phyloP scores from a whole-genome alignment of 2,329 filamentous ascomycete species.

The Ceratocystis cacaofunesta region DNA sequence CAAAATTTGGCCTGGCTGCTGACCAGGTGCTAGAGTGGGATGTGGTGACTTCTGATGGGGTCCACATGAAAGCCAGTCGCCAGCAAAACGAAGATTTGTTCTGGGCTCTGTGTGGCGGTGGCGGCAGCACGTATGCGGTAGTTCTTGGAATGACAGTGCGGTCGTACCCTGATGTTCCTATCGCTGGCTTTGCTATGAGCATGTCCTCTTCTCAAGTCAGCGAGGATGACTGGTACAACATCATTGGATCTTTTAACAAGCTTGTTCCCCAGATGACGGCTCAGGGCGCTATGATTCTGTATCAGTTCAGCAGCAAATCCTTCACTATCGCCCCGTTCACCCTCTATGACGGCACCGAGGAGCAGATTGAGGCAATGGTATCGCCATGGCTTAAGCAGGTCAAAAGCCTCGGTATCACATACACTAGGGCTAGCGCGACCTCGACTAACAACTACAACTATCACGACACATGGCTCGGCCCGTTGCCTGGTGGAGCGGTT shows the following conservation, averaged over 20 bases:
- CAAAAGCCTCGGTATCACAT: constrained; percentile 24
- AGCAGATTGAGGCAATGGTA: constrained; percentile 32
- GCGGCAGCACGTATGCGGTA: constrained; percentile 43
- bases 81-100: constrained; percentile 40
- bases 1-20: constrained; percentile 41
- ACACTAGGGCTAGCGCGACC: constrained; percentile 28
- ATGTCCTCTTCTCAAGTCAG: constrained; percentile 25
- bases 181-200: constrained; percentile 31
- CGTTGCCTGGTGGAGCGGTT: constrained; percentile 25
- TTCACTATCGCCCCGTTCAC: constrained; percentile 35
- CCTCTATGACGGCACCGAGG: constrained; percentile 31
- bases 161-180: constrained; percentile 30
- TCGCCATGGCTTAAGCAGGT: constrained; percentile 31
- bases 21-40: constrained; percentile 44
- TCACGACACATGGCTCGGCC: constrained; percentile 21
- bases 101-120: constrained; percentile 48
- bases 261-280: constrained; percentile 34
- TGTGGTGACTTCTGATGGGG: constrained; percentile 38
- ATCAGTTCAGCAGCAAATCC: constrained; percentile 31
- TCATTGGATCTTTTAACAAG: constrained; percentile 30
- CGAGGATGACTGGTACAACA: constrained; percentile 33
- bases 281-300: constrained; percentile 35
- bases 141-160: constrained; percentile 41
- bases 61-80: constrained; percentile 33
- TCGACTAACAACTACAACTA: constrained; percentile 35